phyloP scores from a whole-genome alignment of 495 filamentous ascomycete genomes.

The Xeromyces bisporus region DNA sequence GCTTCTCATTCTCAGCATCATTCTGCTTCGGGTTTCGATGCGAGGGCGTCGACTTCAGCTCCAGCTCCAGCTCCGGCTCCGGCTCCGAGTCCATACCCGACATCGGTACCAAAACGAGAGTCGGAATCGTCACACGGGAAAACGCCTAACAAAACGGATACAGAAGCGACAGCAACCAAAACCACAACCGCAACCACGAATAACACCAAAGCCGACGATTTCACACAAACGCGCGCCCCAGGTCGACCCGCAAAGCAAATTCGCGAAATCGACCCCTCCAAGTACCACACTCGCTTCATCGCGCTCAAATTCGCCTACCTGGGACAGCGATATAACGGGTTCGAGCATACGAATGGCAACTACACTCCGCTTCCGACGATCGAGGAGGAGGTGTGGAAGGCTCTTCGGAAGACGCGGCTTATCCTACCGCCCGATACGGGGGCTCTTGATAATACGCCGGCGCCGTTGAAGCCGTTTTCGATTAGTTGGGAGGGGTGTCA shows the following conservation, averaged over 20 bases:
- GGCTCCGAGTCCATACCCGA: too few species aligned
- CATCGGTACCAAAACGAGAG: too few species aligned
- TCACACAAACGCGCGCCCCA: conserved; percentile 10
- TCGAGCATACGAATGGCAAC: conserved; percentile 59
- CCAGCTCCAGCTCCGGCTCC: conserved; percentile 1
- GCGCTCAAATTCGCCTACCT: conserved; percentile 91
- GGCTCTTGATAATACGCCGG: conserved; percentile 10
- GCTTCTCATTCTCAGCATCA: conserved; percentile 6
- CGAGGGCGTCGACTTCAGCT: conserved; percentile 3
- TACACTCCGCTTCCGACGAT: conserved; percentile 56
- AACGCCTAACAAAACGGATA: too few species aligned
- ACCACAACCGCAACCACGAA: too few species aligned
- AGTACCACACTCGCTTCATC: conserved; percentile 67
- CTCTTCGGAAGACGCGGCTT: conserved; percentile 58
- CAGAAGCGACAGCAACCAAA: too few species aligned
- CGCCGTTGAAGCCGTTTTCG: conserved; percentile 20
- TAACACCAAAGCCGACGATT: too few species aligned
- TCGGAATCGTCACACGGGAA: too few species aligned
- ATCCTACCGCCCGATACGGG: conserved; percentile 46
- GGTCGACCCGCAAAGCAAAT: conserved; percentile 17
- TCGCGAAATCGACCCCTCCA: conserved; percentile 53
- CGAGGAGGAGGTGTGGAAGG: conserved; percentile 85
- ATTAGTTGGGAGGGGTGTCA: conserved; percentile 64
- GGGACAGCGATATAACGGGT: conserved; percentile 77
- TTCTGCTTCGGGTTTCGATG: conserved; percentile 1